A percentile compares a stretch with the other conserved stretches of the same genome.
These are phyloP conservation scores for Sugiyamaella grinbergsii DNA, from an alignment of 1,139 yeast genomes.

Conservation along the genomic window DNA sequence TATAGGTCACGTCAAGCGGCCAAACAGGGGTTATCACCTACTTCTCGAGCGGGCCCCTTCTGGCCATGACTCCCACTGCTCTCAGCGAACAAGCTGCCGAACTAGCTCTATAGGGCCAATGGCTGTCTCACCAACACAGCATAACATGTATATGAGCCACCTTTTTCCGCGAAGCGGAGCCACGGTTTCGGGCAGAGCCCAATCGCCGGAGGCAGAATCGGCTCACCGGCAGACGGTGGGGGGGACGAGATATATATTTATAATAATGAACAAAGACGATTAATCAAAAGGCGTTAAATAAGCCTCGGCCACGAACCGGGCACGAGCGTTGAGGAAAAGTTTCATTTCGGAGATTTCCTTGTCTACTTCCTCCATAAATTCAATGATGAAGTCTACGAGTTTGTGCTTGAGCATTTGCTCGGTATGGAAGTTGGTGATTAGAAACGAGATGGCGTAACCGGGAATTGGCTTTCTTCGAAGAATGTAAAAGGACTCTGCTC, in stretches of 20 bases:
- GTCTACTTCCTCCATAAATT: conserved; percentile 98
- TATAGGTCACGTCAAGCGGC: conserved; percentile 3
- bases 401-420: conserved; percentile 95
- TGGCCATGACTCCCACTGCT: too few relatives aligned
- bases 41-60: too few relatives aligned
- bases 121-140: too few relatives aligned
- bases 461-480: conserved; percentile 87
- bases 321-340: conserved; percentile 92
- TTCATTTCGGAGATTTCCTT: conserved; percentile 99
- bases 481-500: conserved; percentile 93
- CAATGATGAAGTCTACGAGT: conserved; percentile 92
- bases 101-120: too few relatives aligned
- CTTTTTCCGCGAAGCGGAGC: not conserved
- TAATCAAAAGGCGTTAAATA: conserved; percentile 56
- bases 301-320: conserved; percentile 96
- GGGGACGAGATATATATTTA: not conserved
- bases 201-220: conserved; percentile 17
- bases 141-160: not conserved
- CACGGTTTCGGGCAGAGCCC: conserved; percentile 11
- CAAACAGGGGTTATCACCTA: too few relatives aligned
- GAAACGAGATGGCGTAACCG: conserved; percentile 86
- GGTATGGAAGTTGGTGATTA: conserved; percentile 91
- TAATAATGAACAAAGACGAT: not conserved
- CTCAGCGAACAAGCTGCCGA: too few relatives aligned
- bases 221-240: too few relatives aligned